phyloP scores from a whole-genome alignment of 2,329 filamentous ascomycete genomes.

The Penicillium corylophilum region DNA sequence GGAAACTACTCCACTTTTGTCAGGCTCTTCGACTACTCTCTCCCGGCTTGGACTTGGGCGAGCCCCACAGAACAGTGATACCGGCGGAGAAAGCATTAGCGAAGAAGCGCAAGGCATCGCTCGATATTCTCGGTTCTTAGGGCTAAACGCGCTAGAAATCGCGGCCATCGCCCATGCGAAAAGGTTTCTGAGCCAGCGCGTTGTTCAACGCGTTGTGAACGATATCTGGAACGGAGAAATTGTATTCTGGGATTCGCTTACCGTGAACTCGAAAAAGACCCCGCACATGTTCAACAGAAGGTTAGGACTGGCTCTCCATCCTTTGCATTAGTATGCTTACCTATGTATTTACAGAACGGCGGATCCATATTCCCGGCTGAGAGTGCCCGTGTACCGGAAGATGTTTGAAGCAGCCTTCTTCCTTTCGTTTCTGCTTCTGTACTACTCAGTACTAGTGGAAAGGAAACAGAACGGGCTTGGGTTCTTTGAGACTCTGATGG shows the following conservation, averaged over 20 bases:
- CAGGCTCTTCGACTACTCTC: constrained; percentile 22
- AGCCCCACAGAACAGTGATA: constrained; percentile 14
- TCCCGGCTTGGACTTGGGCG: constrained; percentile 34
- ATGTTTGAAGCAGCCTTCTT: constrained; percentile 83
- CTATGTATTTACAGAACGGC: constrained; percentile 46
- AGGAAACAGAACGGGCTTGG: constrained; percentile 67
- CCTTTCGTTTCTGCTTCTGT: constrained; percentile 70
- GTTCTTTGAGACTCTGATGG: constrained; percentile 68
- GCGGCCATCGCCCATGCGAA: constrained; percentile 79
- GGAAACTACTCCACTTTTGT: constrained; percentile 32
- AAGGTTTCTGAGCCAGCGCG: constrained; percentile 75
- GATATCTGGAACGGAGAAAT: constrained; percentile 86
- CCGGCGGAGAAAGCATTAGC: constrained; percentile 44
- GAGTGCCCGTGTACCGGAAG: constrained; percentile 83
- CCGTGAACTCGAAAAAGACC: constrained; percentile 69
- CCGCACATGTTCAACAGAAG: constrained; percentile 71
- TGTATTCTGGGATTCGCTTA: constrained; percentile 81
- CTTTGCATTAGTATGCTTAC: constrained; percentile 24
- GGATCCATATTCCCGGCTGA: constrained; percentile 71
- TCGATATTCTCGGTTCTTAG: constrained; percentile 68
- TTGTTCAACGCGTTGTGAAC: constrained; percentile 79
- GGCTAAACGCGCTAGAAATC: constrained; percentile 83
- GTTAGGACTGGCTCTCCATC: constrained; percentile 24
- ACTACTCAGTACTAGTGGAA: constrained; percentile 81
- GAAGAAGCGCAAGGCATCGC: constrained; percentile 54